Evolutionary conservation across 805 yeast genomes (phyloP), one percentile per base, ranked within the genome.

Genomic region (Starmerella riodocensis): DNA sequence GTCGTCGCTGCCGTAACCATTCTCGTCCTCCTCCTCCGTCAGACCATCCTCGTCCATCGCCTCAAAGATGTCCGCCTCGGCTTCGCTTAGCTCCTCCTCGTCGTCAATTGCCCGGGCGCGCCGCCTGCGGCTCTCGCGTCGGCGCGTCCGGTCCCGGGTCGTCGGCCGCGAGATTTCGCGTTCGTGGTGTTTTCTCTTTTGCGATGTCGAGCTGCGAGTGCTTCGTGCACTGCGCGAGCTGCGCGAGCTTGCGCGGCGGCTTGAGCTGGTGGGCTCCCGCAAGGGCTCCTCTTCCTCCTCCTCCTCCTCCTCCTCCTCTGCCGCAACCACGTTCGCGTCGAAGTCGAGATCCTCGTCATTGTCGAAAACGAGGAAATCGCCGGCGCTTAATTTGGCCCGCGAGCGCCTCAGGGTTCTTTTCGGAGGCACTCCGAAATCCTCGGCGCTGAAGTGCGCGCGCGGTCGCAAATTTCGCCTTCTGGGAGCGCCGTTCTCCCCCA

Each of bases 381-480:
- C 38, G 6, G 40, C 36, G 14, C 33, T 35, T 9, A 46, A 21
- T 6, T 36, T 35, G 7, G 43, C 45, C 2, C 49, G 45, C 18
- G 42, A 18, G 9, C 26, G 32, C n/a, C 49, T 20, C 11, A 33
- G 20, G 8, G 22, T 19, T 13, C 47, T 36, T 14, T 20, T 24
- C 7, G 45, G 39, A 28, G 22, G 12, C 16, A 27, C 42, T 20
- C 20, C 30, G n/a, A 19, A 25, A 18, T 36, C 42, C 18, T 31
- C 38, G 4, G 30, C 11, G 37, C 27, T 27, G 27, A 18, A 29
- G 22, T 33, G 43, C 25, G 40, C 40, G 18, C 49, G 42, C 16
- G 49, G 49, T 26, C 49, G 34, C 36, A 46, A 35, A 28, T 46
- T 46, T 24, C 50, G 41, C 21, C 39, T 12, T n/a, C 47, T 36